These are phyloP conservation scores for Paraphoma chrysanthemicola DNA, from an alignment of 2,329 filamentous ascomycete genomes.

Conservation along the genomic window DNA sequence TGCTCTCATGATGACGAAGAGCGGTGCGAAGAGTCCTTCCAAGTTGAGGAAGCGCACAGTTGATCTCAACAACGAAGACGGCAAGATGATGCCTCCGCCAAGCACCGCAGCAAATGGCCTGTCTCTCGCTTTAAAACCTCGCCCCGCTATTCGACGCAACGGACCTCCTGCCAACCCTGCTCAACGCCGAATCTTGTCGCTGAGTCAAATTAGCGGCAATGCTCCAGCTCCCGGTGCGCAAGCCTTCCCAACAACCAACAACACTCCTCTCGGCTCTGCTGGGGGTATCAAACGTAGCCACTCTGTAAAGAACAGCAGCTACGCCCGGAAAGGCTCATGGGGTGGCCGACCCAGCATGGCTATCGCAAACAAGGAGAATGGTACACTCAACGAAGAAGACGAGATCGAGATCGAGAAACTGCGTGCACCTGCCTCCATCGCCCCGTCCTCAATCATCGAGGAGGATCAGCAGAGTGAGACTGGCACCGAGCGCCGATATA, in stretches of 20 bases:
- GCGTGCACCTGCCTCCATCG: constrained; percentile 14
- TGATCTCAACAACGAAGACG: constrained; percentile 45
- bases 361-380: constrained; percentile 57
- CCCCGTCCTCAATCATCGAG: constrained; percentile 34
- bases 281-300: constrained; percentile 61
- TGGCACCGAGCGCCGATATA: constrained; percentile 51
- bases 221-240: constrained; percentile 56
- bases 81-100: constrained; percentile 40
- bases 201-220: constrained; percentile 88
- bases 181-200: constrained; percentile 80
- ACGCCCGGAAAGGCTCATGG: constrained; percentile 47
- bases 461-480: constrained; percentile 44
- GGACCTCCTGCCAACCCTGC: constrained; percentile 47
- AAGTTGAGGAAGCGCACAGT: constrained; percentile 43
- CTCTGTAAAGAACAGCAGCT: constrained; percentile 47
- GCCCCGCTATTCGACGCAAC: constrained; percentile 51
- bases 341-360: constrained; percentile 37
- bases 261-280: constrained; percentile 39
- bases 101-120: constrained; percentile 46
- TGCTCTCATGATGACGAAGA: constrained; percentile 80
- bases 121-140: constrained; percentile 59
- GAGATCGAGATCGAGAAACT: constrained; percentile 42
- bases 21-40: constrained; percentile 49
- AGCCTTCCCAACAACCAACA: constrained; percentile 45
- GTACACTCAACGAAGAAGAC: constrained; percentile 52